Evolutionary conservation across 257 asterid genomes (phyloP), one percentile per base, ranked within the genome.

Genomic region (Lithospermum erythrorhizon): DNA sequence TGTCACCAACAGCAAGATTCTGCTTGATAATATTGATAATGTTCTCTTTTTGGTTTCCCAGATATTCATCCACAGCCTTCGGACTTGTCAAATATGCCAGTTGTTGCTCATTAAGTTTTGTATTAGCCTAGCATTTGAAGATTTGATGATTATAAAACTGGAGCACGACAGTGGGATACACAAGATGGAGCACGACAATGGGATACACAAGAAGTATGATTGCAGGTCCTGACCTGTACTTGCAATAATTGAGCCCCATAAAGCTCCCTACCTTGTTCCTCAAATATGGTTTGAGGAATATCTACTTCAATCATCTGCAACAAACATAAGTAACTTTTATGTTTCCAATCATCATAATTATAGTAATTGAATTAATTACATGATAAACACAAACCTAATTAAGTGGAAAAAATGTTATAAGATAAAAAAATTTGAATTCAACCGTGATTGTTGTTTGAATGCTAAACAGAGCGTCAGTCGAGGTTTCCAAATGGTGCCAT

Each of bases 251-350:
- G 95, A 55, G 95, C 90, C 55, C 98, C 98, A 51, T 93, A 93
- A 22, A 93, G 90, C 77, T 93, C 89, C 63, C 97, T 86, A 62
- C 95, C 97, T 81, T 93, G 98, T 65, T 91, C 98, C 77, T 91
- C 89, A 52, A 84, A 86, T 79, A 91, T 72, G n/a, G 95, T 81
- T 72, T 63, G 97, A 55, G 97, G 98, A 62, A 91, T 82, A 25
- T 82, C 93, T 65, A 86, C 89, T 78, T 91, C 86, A 65, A 89
- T 78, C 95, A 88, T 79, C 98, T 88, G 66, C 24, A 68, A 24
- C 63, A 55, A 9, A 76, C 35, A 62, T 20, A 59, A 70, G 63
- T 64, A 21, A 65, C 32, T 27, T 27, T 2, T 27, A 6, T 27
- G 4, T 3, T 27, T 27, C 32, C 0, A 27, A 27, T 6, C 6